phyloP scores from a whole-genome alignment of 2,329 filamentous ascomycete genomes.

The Neoascochyta sp. region DNA sequence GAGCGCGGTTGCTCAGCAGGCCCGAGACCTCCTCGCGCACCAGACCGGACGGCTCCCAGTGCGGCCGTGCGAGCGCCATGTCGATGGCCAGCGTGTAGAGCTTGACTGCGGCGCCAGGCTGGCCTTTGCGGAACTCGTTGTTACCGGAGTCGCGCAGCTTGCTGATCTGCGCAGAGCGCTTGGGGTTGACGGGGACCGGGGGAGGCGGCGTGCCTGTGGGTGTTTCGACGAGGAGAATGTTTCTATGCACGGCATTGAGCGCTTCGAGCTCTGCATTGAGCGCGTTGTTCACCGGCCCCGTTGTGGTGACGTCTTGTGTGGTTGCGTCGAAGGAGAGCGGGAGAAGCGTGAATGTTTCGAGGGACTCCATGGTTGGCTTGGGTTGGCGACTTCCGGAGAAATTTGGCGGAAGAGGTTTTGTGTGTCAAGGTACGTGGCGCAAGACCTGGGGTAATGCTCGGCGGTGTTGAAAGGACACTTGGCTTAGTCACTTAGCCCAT shows the following conservation, averaged over 20 bases:
- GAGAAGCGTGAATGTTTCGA: constrained; percentile 74
- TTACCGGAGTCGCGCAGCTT: constrained; percentile 92
- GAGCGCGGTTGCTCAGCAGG: constrained; percentile 81
- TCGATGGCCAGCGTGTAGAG: constrained; percentile 83
- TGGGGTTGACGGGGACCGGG: constrained; percentile 87
- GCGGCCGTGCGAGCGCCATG: constrained; percentile 77
- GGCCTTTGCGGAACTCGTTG: constrained; percentile 72
- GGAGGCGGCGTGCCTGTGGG: constrained; percentile 71
- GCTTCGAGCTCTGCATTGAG: constrained; percentile 54
- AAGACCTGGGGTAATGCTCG: too few relatives aligned
- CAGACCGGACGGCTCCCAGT: constrained; percentile 82
- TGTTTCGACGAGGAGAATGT: constrained; percentile 62
- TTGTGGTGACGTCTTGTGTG: constrained; percentile 66
- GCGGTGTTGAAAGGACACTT: too few relatives aligned
- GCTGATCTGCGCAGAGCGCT: constrained; percentile 79
- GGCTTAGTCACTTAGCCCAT: too few relatives aligned
- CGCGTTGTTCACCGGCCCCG: constrained; percentile 38
- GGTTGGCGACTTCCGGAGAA: neutral
- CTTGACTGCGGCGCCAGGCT: constrained; percentile 70
- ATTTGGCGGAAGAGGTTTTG: too few relatives aligned
- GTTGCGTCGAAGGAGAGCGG: constrained; percentile 77
- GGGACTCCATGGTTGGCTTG: constrained; percentile 31
- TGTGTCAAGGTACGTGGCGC: too few relatives aligned
- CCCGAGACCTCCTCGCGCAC: constrained; percentile 79
- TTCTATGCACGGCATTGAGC: constrained; percentile 75